Evolutionary conservation across 495 filamentous ascomycete genomes (phyloP).

Genomic region (Lentithecium fluviatile): DNA sequence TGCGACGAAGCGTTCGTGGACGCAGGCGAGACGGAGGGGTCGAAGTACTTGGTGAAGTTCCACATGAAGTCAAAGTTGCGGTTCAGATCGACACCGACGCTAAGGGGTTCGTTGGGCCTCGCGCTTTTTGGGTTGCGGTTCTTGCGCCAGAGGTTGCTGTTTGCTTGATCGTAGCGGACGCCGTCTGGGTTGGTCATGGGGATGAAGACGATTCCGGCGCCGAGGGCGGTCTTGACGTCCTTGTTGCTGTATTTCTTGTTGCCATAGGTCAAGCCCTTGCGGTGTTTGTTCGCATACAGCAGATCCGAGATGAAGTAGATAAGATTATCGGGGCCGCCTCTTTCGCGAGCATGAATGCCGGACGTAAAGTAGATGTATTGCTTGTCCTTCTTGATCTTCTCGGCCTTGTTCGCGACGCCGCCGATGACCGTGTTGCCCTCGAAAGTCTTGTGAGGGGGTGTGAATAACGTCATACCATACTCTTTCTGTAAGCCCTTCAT

Average conservation of each 20-base stretch:
- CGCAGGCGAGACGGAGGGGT: conserved; percentile 46
- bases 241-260: conserved; percentile 43
- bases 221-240: conserved; percentile 43
- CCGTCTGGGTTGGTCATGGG: conserved; percentile 64
- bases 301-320: conserved; percentile 46
- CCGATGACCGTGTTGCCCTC: conserved; percentile 33
- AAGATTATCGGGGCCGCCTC: conserved; percentile 42
- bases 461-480: conserved; percentile 40
- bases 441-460: conserved; percentile 41
- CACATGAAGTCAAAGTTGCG: conserved; percentile 62
- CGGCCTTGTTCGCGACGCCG: conserved; percentile 36
- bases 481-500: conserved; percentile 38
- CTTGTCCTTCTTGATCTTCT: conserved; percentile 28
- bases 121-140: conserved; percentile 53
- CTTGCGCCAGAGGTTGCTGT: conserved; percentile 61
- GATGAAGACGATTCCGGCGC: conserved; percentile 50
- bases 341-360: conserved; percentile 44
- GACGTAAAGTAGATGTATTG: conserved; percentile 42
- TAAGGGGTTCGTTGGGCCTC: conserved; percentile 36
- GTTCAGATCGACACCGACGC: conserved; percentile 61
- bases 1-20: conserved; percentile 54
- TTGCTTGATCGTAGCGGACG: conserved; percentile 60
- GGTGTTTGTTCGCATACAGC: conserved; percentile 42
- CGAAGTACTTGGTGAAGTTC: conserved; percentile 43
- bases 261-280: conserved; percentile 45